These are phyloP conservation scores for Pseudogymnoascus sp. DNA, from an alignment of 2,329 filamentous ascomycete genomes.

Conservation along the genomic window DNA sequence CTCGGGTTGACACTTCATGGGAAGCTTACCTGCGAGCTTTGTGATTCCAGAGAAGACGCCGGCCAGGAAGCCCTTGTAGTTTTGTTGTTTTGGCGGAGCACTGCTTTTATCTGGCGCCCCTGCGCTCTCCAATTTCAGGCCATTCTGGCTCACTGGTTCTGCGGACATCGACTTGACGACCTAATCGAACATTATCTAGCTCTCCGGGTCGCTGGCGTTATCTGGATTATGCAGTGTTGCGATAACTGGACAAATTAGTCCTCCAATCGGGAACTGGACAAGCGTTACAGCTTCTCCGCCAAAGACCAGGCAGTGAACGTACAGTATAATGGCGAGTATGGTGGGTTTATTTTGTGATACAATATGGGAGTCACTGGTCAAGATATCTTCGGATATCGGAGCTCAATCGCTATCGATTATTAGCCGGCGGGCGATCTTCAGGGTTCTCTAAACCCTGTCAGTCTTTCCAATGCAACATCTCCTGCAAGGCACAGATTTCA, in stretches of 20 bases:
- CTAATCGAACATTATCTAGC: neutral
- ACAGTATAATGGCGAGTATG: neutral
- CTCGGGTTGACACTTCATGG: neutral
- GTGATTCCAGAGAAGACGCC: constrained; percentile 93
- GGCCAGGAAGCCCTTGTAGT: constrained; percentile 91
- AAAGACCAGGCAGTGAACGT: neutral
- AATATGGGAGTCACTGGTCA: neutral
- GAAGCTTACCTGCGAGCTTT: constrained; percentile 69
- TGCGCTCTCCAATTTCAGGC: neutral
- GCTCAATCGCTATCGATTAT: constrained; percentile 7
- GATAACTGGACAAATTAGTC: constrained; percentile 1
- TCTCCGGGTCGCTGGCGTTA: neutral
- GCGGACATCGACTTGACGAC: constrained; percentile 3
- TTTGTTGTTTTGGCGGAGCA: constrained; percentile 13
- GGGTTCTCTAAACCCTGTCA: neutral
- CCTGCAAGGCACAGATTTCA: neutral
- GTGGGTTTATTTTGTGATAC: neutral
- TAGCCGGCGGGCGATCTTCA: constrained; percentile 7
- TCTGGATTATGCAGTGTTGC: neutral
- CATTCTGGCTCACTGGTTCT: constrained; percentile 1
- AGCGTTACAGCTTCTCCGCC: neutral
- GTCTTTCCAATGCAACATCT: neutral
- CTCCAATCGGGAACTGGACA: neutral
- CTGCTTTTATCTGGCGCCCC: neutral
- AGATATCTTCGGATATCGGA: neutral